These are phyloP conservation scores for Boehmeria nivea DNA, from an alignment of 306 rosid genomes.

Conservation along the genomic window DNA sequence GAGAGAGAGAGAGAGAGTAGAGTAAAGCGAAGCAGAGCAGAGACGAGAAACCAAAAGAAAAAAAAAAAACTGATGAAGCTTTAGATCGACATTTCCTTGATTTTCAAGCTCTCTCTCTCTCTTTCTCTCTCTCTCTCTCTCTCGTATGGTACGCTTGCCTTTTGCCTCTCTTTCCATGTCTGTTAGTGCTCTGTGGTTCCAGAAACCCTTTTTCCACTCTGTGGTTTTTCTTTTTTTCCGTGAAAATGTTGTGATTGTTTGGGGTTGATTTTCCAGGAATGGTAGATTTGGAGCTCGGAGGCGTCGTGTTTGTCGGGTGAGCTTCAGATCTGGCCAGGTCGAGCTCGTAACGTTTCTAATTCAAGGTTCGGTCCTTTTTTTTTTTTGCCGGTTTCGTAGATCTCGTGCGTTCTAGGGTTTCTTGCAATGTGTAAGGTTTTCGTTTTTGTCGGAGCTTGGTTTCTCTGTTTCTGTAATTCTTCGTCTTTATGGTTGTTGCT, in stretches of 20 bases:
- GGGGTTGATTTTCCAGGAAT: slow-evolving; percentile 42
- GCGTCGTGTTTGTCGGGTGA: slow-evolving; percentile 46
- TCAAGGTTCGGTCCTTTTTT: slow-evolving; percentile 16
- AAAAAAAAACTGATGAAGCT: slow-evolving; percentile 39
- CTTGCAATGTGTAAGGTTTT: background rate
- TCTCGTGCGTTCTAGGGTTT: slow-evolving; percentile 39
- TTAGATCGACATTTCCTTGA: slow-evolving; percentile 35
- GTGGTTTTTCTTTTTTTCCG: slow-evolving; percentile 5
- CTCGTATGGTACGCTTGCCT: slow-evolving; percentile 39
- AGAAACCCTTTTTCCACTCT: background rate
- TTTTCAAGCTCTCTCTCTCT: slow-evolving; percentile 25
- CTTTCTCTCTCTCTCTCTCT: slow-evolving; percentile 23
- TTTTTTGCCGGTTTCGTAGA: slow-evolving; percentile 20
- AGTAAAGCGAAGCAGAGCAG: too few relatives aligned
- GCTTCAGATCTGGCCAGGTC: slow-evolving; percentile 53
- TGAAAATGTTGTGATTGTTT: slow-evolving; percentile 25
- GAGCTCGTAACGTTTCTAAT: slow-evolving; percentile 13
- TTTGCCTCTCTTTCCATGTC: slow-evolving; percentile 8
- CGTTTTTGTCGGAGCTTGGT: background rate
- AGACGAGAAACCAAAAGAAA: too few relatives aligned
- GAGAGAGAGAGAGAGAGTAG: background rate
- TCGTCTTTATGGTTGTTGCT: background rate
- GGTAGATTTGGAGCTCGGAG: slow-evolving; percentile 47
- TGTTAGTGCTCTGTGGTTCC: background rate
- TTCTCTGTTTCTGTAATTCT: background rate